Evolutionary conservation across 345 rosid species (phyloP).

Genomic region (Aethionema arabicum): DNA sequence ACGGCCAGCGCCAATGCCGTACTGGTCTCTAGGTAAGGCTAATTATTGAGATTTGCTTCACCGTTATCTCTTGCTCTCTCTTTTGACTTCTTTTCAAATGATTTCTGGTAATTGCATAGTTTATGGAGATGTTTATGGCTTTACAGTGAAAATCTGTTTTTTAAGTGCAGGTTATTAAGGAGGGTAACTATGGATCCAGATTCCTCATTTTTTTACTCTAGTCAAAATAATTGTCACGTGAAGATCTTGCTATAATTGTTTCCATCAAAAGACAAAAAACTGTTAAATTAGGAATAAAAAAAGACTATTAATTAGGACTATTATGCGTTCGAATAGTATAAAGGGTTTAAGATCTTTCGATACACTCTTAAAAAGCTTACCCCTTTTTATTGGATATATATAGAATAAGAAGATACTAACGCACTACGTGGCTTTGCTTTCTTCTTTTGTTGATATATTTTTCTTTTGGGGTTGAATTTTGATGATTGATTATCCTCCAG

Average conservation of each 20-base stretch:
- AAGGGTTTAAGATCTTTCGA: constrained; percentile 23
- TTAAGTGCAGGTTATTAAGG: not conserved
- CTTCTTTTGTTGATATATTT: constrained; percentile 21
- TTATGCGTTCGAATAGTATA: not conserved
- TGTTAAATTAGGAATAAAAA: not conserved
- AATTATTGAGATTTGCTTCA: constrained; percentile 11
- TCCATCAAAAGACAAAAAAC: constrained; percentile 5
- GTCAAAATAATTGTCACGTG: constrained; percentile 21
- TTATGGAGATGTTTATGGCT: not conserved
- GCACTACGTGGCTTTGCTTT: constrained; percentile 18
- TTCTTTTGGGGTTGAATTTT: not conserved
- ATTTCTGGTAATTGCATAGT: not conserved
- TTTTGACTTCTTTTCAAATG: not conserved
- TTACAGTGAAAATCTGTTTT: constrained; percentile 12
- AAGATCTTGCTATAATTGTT: constrained; percentile 9
- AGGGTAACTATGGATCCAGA: not conserved
- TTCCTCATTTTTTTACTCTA: not conserved
- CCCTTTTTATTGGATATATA: not conserved
- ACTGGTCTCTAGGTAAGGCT: constrained; percentile 86
- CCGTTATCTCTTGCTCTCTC: not conserved
- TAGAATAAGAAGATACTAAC: constrained; percentile 19
- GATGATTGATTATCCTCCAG: constrained; percentile 5
- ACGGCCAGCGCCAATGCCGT: constrained; percentile 98
- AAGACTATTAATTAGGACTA: constrained; percentile 4
- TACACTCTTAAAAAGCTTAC: constrained; percentile 24